Evolutionary conservation across 805 yeast species (phyloP).

Genomic region (Sugiyamaella smithiae): DNA sequence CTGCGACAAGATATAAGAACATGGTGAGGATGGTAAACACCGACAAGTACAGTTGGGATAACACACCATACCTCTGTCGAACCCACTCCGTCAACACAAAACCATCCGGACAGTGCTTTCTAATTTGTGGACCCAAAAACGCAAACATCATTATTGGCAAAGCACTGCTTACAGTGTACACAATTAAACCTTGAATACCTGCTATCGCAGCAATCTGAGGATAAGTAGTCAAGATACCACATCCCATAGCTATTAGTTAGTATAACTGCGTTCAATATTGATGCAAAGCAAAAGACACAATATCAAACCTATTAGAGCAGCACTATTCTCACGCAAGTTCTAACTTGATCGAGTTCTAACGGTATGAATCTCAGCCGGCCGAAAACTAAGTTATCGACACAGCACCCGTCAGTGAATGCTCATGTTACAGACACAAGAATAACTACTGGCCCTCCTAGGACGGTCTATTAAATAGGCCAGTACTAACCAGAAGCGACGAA

Average conservation of each 20-base stretch:
- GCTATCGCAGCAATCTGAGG: conserved; percentile 82
- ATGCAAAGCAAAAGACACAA: not conserved
- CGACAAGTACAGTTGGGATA: conserved; percentile 71
- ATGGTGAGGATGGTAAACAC: conserved; percentile 81
- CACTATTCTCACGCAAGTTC: conserved; percentile 75
- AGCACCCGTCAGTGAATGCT: conserved; percentile 9
- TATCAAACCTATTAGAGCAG: conserved; percentile 14
- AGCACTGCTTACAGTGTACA: conserved; percentile 75
- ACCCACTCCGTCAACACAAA: conserved; percentile 95
- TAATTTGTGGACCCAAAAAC: conserved; percentile 72
- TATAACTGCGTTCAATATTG: conserved; percentile 2
- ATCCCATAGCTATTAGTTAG: conserved; percentile 64
- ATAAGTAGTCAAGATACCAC: conserved; percentile 82
- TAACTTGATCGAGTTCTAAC: conserved; percentile 78
- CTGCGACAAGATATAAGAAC: conserved; percentile 78
- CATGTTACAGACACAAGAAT: conserved; percentile 1
- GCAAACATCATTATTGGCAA: conserved; percentile 85
- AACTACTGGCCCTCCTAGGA: not conserved
- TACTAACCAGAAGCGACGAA: conserved; percentile 87
- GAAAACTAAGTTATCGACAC: conserved; percentile 13
- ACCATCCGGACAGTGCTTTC: conserved; percentile 81
- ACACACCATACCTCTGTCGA: conserved; percentile 70
- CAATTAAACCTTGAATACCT: conserved; percentile 84
- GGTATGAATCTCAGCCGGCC: conserved; percentile 70
- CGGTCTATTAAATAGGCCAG: conserved; percentile 23